Evolutionary conservation across 768 basidiomycete species (phyloP).

Genomic region (Erythrobasidium yunnanense): DNA sequence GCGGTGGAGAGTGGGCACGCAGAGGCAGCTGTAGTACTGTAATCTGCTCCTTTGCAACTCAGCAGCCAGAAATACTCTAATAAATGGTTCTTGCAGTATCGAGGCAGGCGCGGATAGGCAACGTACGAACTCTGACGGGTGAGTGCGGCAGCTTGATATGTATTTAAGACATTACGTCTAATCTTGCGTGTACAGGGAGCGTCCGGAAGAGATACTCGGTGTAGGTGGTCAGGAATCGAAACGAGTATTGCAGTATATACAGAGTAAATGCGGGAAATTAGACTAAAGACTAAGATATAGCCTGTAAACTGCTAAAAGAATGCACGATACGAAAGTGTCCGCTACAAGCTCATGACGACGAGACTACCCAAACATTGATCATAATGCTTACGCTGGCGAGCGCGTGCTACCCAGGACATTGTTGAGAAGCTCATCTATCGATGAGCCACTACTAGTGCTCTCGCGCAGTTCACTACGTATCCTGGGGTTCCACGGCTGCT

Average conservation of each 20-base stretch:
- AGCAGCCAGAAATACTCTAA: not conserved
- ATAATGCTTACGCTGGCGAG: not conserved
- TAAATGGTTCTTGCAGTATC: not conserved
- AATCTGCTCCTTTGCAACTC: not conserved
- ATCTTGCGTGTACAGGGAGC: not conserved
- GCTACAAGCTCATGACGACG: no score
- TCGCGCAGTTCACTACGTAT: not conserved
- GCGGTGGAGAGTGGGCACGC: conserved; percentile 27
- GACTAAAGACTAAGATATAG: not conserved
- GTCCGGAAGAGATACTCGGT: conserved; percentile 18
- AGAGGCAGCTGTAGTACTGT: conserved; percentile 21
- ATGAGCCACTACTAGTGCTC: not conserved
- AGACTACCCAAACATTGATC: no score
- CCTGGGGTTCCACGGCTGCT: not conserved
- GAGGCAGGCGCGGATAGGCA: conserved; percentile 22
- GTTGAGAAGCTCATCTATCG: not conserved
- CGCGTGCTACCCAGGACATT: not conserved
- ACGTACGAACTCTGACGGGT: conserved; percentile 20
- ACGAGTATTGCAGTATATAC: conserved; percentile 10
- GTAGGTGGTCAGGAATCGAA: conserved; percentile 13
- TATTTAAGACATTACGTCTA: not conserved
- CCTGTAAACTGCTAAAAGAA: not conserved
- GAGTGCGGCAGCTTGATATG: not conserved
- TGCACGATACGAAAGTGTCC: not conserved
- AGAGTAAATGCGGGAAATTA: conserved; percentile 6